Evolutionary conservation across 306 rosid genomes (phyloP).

Genomic region (Luffa aegyptiaca): DNA sequence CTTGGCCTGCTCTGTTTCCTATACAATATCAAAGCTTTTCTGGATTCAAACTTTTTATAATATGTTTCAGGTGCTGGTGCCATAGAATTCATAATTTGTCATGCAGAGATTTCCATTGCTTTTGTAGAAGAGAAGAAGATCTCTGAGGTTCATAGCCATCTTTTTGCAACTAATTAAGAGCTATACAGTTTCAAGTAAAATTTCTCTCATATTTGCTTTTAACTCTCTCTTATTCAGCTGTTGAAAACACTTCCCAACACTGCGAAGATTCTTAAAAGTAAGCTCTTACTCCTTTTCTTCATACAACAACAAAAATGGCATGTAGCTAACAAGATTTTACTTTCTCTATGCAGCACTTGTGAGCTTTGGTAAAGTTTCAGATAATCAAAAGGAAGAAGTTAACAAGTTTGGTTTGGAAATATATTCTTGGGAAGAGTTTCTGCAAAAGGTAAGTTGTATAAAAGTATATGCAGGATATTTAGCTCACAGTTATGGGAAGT

Average conservation of each 20-base stretch:
- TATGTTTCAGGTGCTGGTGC: constrained; percentile 68
- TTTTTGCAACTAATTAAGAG: background rate
- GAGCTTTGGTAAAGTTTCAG: constrained; percentile 81
- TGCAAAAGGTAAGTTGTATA: constrained; percentile 47
- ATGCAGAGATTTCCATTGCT: constrained; percentile 71
- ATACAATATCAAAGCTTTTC: background rate
- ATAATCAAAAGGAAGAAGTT: constrained; percentile 60
- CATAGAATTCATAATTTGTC: constrained; percentile 71
- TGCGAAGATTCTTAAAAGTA: constrained; percentile 54
- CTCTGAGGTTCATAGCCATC: constrained; percentile 44
- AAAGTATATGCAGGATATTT: background rate
- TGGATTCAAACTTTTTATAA: background rate
- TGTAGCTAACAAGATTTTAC: constrained; percentile 8
- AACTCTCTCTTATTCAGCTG: constrained; percentile 35
- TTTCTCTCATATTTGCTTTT: background rate
- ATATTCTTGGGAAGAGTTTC: constrained; percentile 76
- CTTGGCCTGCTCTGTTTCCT: background rate
- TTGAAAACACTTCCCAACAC: constrained; percentile 70
- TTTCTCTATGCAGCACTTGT: constrained; percentile 50
- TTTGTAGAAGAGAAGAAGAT: constrained; percentile 82
- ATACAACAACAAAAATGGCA: constrained; percentile 9
- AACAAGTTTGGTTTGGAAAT: constrained; percentile 43
- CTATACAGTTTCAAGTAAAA: background rate
- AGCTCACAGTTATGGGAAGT: background rate
- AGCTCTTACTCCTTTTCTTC: constrained; percentile 18